Percentiles rank a stretch among this genome's conserved stretches.
phyloP scores from a whole-genome alignment of 176 grass and related monocot genomes.

The Tillandsia leiboldiana region DNA sequence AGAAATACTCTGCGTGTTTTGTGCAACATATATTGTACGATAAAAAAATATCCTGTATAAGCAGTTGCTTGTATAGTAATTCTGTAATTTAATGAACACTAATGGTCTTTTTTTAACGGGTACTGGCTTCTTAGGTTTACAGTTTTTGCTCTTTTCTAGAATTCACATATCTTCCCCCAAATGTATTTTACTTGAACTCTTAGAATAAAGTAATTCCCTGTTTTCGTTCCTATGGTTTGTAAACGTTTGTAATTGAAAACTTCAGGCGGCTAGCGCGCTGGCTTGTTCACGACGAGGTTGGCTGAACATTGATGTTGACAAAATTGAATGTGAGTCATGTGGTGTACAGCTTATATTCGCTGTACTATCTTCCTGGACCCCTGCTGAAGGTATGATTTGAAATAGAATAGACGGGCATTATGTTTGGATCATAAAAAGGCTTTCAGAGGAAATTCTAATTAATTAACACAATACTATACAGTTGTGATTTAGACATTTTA shows the following conservation, averaged over 20 bases:
- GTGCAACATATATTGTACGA: too few relatives aligned
- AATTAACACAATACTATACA: background rate
- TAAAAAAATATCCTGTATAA: too few relatives aligned
- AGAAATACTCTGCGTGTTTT: too few relatives aligned
- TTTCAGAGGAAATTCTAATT: background rate
- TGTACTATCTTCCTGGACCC: constrained; percentile 43
- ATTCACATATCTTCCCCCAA: too few relatives aligned
- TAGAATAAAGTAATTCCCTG: background rate
- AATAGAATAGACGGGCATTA: constrained; percentile 1
- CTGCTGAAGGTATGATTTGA: constrained; percentile 60
- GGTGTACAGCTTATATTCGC: constrained; percentile 62
- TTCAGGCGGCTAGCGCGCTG: constrained; percentile 67
- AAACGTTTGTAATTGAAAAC: background rate
- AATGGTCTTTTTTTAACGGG: constrained; percentile 20
- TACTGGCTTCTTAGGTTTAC: too few relatives aligned
- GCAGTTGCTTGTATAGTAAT: background rate
- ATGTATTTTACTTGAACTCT: background rate
- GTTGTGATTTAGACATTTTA: background rate
- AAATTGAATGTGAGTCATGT: constrained; percentile 88
- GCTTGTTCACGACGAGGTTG: constrained; percentile 78
- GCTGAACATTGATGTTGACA: constrained; percentile 69
- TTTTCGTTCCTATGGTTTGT: background rate
- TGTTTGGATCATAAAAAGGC: background rate
- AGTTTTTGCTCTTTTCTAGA: too few relatives aligned
- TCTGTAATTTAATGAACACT: constrained; percentile 7